Evolutionary conservation across 2,329 filamentous ascomycete genomes (phyloP), one percentile per base, ranked within the genome.

Genomic region (Hypoxylon sp.): DNA sequence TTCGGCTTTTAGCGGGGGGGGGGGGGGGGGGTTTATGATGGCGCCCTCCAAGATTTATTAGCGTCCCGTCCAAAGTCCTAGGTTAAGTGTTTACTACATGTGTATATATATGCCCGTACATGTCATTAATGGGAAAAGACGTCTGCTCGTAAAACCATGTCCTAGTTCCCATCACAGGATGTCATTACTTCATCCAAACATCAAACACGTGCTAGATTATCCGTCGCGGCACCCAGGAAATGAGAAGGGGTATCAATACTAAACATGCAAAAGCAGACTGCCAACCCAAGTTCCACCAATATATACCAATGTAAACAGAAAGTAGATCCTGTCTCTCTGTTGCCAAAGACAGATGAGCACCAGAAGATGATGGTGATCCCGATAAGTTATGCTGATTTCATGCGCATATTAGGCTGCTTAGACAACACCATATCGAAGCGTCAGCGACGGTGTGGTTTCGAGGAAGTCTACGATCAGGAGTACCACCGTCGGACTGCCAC

Each of bases 161-260:
- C 47, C 20, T 22, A 4, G 28, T 34, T 28, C 22, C 46, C 22
- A 15, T 22, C 41, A 34, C n/a, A 30, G 26, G 43, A 50, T 57
- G 20, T 41, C 10, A 10, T 32, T 10, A 56, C 43, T 22, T 51
- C 32, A 22, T 30, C 34, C 51, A 41, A 30, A 50, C 53, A 49
- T 5, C 2, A 43, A 37, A 2, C 2, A 34, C 11, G 26, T 28
- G 17, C 26, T 17, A 51, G 37, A 28, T 20, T 39, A 34, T 46
- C 39, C 26, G 55, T 54, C 30, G 20, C 52, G 41, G 55, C 37
- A 19, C 32, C 46, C 13, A 43, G 54, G 26, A 59, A 30, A 55
- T 43, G 48, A 54, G 54, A 28, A 39, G 34, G 65, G 65, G 65
- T 68, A 68, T 68, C 65, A 57, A 62, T 55, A 54, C 47, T 39